Conservation (phyloP, 352 stramenopile species). For the Pythium phragmiticola region DNA sequence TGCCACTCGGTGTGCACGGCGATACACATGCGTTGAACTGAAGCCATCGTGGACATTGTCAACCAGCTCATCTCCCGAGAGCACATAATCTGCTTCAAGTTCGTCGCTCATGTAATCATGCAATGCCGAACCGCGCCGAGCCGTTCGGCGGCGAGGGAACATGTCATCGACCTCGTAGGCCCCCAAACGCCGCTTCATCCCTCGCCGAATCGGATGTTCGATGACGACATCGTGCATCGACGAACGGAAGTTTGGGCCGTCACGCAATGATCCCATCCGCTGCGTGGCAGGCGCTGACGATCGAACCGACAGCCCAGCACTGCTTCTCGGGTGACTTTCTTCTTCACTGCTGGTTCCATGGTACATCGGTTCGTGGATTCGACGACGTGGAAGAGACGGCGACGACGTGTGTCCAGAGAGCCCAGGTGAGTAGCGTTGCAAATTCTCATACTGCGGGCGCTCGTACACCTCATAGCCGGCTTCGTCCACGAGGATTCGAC, state of each 20-base stretch:
- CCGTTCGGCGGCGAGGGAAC: conserved; percentile 6
- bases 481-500: conserved; percentile 21
- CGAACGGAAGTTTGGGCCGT: neutral
- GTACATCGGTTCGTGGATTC: conserved; percentile 2
- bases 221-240: neutral
- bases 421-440: conserved; percentile 8
- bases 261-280: neutral
- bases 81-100: neutral
- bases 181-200: conserved; percentile 19
- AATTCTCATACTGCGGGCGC: conserved; percentile 6
- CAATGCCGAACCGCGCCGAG: neutral
- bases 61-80: conserved; percentile 14
- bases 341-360: conserved; percentile 18
- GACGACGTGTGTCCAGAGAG: conserved; percentile 1
- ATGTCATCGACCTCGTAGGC: neutral
- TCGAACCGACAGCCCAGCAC: neutral
- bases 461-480: conserved; percentile 16
- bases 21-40: neutral
- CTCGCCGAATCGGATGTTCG: neutral
- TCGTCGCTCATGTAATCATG: conserved; percentile 18
- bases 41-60: neutral
- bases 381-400: conserved; percentile 2
- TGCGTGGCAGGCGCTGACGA: neutral
- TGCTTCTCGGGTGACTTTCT: conserved; percentile 1
- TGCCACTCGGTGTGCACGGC: neutral